Base-by-base conservation (phyloP, 2,329 filamentous ascomycete species). In the Penicillium thymicola region DNA sequence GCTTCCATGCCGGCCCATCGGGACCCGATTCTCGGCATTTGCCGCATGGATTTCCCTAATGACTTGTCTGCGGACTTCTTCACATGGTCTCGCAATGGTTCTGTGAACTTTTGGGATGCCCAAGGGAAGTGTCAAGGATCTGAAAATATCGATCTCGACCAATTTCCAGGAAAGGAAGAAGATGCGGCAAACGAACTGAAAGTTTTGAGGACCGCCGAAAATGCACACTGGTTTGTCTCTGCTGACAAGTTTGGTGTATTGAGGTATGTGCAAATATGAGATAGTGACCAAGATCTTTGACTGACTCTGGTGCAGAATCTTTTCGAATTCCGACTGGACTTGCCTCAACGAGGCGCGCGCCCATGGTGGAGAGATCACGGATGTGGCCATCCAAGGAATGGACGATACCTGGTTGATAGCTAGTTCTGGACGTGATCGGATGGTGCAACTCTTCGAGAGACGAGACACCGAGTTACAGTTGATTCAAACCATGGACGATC, bases 401-500 rank as follows among this genome's bases (percentile, higher is more conserved):
- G 79, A 82, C 1, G 78, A 82, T 1, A 80, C 78, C 45, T 82
- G 85, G 36, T 78, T 96, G 44, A 80, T 97, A 64, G 93, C 90
- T 18, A 92, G 88, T 11, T 92, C 89, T 69, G 90, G 91, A 36
- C 84, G 94, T 62, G 94, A 99, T 74, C 87, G 94, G 49, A 96
- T 89, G n/a, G 85, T 93, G 1, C 94, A 99, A 71, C 78, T 99
- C n/a, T 97, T 97, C 70, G 81, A 84, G 58, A 79, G 80, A 25
- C 75, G 76, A 1, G 78, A 75, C 13, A 82, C 85, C 2, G 75
- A 75, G 3, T 88, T 95, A 72, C 84, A 89, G 56, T 83, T 97
- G 55, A 84, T 96, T 50, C 94, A 99, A 72, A 99, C 94, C 0
- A 83, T 97, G 69, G 86, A 90, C 54, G 93, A 99, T 65, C 96